These are phyloP conservation scores for Neurospora sp. DNA, from an alignment of 2,329 filamentous ascomycete species.

Conservation along the genomic window DNA sequence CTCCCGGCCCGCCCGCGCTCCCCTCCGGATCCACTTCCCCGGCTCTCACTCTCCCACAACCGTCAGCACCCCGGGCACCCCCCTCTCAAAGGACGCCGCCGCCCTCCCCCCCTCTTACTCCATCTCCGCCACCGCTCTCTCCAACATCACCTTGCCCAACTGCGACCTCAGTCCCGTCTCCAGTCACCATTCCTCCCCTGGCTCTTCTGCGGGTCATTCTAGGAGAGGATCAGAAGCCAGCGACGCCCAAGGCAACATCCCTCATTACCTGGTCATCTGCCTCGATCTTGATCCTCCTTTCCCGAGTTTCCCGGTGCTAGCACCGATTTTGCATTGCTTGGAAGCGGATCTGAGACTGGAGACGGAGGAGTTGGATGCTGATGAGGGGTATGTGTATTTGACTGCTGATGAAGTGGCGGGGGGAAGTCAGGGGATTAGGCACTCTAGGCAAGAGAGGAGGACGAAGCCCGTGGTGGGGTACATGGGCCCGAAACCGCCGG, in stretches of 20 bases:
- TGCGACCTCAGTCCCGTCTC: slow-evolving; percentile 11
- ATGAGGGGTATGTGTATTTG: slow-evolving; percentile 8
- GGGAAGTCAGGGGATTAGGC: background rate
- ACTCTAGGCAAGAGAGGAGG: slow-evolving; percentile 1
- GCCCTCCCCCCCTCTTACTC: slow-evolving; percentile 7
- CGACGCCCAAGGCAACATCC: background rate
- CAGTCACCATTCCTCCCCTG: background rate
- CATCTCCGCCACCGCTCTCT: slow-evolving; percentile 8
- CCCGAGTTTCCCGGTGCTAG: slow-evolving; percentile 28
- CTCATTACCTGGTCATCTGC: slow-evolving; percentile 28
- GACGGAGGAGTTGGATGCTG: slow-evolving; percentile 5
- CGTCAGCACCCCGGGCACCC: slow-evolving; percentile 6
- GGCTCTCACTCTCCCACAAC: background rate
- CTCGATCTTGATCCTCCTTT: slow-evolving; percentile 40
- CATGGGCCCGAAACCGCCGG: slow-evolving; percentile 37
- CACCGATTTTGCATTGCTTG: slow-evolving; percentile 39
- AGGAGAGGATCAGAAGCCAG: background rate
- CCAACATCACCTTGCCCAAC: slow-evolving; percentile 10
- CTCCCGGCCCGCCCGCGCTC: background rate
- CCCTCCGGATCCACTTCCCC: slow-evolving; percentile 13
- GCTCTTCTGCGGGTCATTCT: background rate
- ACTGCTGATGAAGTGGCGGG: background rate
- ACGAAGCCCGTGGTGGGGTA: slow-evolving; percentile 26
- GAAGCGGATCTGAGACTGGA: slow-evolving; percentile 27
- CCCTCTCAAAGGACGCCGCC: slow-evolving; percentile 4